phyloP scores from a whole-genome alignment of 257 asterid genomes.

The Haberlea rhodopensis region DNA sequence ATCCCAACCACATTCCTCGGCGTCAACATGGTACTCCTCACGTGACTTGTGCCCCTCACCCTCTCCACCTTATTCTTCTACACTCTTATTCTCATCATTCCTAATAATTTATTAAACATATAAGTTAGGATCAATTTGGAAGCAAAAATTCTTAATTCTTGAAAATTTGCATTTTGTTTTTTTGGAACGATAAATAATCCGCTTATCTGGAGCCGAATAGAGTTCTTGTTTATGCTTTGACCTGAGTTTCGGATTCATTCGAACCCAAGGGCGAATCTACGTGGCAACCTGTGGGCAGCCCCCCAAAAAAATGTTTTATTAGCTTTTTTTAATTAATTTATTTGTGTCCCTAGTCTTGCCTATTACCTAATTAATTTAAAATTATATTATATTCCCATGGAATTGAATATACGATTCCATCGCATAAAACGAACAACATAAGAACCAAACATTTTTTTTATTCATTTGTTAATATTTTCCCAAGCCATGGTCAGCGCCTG shows the following conservation, averaged over 20 bases:
- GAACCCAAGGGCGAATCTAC: no score
- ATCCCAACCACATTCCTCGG: conserved; percentile 52
- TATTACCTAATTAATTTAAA: conserved; percentile 18
- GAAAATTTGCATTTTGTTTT: no score
- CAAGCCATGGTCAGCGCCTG: conserved; percentile 75
- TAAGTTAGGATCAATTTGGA: no score
- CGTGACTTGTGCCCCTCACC: conserved; percentile 58
- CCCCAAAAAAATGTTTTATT: no score
- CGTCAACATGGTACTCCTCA: conserved; percentile 46
- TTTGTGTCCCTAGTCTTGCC: conserved; percentile 16
- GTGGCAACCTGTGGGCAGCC: no score
- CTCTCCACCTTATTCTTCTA: conserved; percentile 28
- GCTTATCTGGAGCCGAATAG: no score
- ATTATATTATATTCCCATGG: conserved; percentile 23
- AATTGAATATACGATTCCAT: conserved; percentile 29
- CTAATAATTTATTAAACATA: neutral
- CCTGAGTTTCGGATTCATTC: no score
- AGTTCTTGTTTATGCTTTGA: no score
- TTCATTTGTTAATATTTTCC: conserved; percentile 31
- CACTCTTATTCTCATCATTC: conserved; percentile 19
- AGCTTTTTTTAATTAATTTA: no score
- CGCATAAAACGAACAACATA: conserved; percentile 32
- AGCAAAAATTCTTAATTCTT: no score
- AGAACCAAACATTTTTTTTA: conserved; percentile 26
- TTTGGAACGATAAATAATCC: no score